These are phyloP conservation scores for Naegleria gruberi DNA, from an alignment of 208 protist species.

Conservation along the genomic window DNA sequence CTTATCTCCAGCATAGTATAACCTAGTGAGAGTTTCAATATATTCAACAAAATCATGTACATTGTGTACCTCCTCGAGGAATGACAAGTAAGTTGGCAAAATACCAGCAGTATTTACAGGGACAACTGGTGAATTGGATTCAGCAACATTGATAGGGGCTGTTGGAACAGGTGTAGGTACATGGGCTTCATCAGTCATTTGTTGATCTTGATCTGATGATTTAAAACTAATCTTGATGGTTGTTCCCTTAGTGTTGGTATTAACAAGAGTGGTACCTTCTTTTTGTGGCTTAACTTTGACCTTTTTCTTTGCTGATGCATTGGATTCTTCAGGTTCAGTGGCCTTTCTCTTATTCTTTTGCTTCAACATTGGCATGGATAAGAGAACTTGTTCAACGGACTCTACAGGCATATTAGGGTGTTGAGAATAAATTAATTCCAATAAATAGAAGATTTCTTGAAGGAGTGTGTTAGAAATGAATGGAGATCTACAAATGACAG, in stretches of 20 bases:
- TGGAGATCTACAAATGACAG: not conserved
- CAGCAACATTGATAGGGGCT: not conserved
- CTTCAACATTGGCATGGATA: not conserved
- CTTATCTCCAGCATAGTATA: not conserved
- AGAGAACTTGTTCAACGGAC: not conserved
- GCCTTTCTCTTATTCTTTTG: conserved; percentile 9
- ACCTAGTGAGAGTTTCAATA: not conserved
- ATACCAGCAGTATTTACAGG: not conserved
- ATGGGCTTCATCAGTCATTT: not conserved
- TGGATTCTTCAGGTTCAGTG: not conserved
- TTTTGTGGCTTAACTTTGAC: not conserved
- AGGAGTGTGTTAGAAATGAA: not conserved
- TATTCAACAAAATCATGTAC: not conserved
- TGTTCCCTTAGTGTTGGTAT: not conserved
- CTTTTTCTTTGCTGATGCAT: not conserved
- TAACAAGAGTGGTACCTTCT: not conserved
- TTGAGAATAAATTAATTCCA: conserved; percentile 9
- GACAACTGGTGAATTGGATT: not conserved
- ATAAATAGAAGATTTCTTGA: conserved; percentile 2
- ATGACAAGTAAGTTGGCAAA: not conserved
- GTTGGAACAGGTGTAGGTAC: not conserved
- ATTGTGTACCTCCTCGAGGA: not conserved
- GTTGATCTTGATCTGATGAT: not conserved
- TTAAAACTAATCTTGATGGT: not conserved
- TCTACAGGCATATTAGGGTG: not conserved